These are phyloP conservation scores for Phaeoacremonium minimum DNA, from an alignment of 2,329 filamentous ascomycete genomes.

Conservation along the genomic window DNA sequence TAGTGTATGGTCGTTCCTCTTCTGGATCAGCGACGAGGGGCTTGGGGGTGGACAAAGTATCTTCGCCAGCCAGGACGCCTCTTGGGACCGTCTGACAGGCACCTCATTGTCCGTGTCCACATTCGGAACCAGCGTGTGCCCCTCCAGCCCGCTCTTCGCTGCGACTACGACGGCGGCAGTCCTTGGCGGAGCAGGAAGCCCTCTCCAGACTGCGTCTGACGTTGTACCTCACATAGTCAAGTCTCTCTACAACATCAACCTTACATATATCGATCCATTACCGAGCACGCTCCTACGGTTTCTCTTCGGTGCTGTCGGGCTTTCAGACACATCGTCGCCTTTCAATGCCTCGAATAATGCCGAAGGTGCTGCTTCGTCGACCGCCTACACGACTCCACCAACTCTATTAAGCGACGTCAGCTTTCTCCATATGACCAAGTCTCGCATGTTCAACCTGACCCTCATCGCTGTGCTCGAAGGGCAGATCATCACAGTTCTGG, in stretches of 20 bases:
- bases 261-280: slow-evolving; percentile 24
- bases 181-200: slow-evolving; percentile 27
- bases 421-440: slow-evolving; percentile 61
- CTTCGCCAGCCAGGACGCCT: no score
- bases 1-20: slow-evolving; percentile 86
- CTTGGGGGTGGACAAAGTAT: no score
- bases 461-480: slow-evolving; percentile 85
- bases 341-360: slow-evolving; percentile 14
- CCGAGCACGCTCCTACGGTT: slow-evolving; percentile 25
- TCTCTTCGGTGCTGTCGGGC: slow-evolving; percentile 18
- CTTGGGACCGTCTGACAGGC: slow-evolving; percentile 2
- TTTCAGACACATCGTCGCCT: slow-evolving; percentile 12
- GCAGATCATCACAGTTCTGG: slow-evolving; percentile 85
- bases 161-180: slow-evolving; percentile 31
- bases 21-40: slow-evolving; percentile 87
- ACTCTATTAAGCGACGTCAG: slow-evolving; percentile 54
- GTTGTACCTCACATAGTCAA: slow-evolving; percentile 13
- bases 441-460: slow-evolving; percentile 68
- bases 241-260: slow-evolving; percentile 22
- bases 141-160: slow-evolving; percentile 31
- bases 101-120: slow-evolving; percentile 13
- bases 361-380: slow-evolving; percentile 11
- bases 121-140: slow-evolving; percentile 26
- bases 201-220: slow-evolving; percentile 21
- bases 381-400: slow-evolving; percentile 19